Conservation (phyloP, 2,329 filamentous ascomycete genomes). For the Curvularia spicifera region DNA sequence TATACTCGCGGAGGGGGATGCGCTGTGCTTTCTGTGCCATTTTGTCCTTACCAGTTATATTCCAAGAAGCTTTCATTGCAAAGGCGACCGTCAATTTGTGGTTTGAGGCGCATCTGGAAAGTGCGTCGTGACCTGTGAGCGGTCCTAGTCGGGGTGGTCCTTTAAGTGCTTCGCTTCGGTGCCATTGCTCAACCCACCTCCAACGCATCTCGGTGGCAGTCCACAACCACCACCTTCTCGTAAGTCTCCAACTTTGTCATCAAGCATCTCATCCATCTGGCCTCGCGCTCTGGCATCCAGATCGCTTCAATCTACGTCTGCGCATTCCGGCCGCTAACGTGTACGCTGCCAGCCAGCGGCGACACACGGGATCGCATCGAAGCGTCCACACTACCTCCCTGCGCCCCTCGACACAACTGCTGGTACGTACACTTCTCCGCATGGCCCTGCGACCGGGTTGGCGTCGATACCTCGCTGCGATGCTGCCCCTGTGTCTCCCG, state of each 20-base stretch:
- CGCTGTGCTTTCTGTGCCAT: conserved; percentile 17
- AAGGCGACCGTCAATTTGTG: conserved; percentile 29
- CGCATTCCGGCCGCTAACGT: conserved; percentile 40
- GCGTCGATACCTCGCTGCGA: conserved; percentile 21
- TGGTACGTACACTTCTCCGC: conserved; percentile 45
- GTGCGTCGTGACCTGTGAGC: conserved; percentile 33
- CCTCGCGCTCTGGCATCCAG: conserved; percentile 21
- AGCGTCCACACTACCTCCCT: conserved; percentile 36
- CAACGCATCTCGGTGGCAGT: conserved; percentile 31
- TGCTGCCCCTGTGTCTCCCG: conserved; percentile 25
- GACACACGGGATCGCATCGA: conserved; percentile 46
- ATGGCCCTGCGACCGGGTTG: conserved; percentile 41
- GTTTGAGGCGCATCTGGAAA: conserved; percentile 24
- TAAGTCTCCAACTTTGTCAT: conserved; percentile 32
- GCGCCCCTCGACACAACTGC: conserved; percentile 31
- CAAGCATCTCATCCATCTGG: conserved; percentile 21
- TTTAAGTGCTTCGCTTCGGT: conserved; percentile 34
- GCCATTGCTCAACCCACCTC: conserved; percentile 33
- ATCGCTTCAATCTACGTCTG: conserved; percentile 23
- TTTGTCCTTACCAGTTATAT: conserved; percentile 9
- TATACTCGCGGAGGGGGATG: conserved; percentile 23
- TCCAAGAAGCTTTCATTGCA: conserved; percentile 21
- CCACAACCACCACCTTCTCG: conserved; percentile 33
- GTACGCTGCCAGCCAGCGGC: conserved; percentile 43
- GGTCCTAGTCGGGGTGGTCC: conserved; percentile 39